Percentiles rank a stretch among this genome's conserved stretches.
Conservation (phyloP, 495 filamentous ascomycete species). For the Podospora didyma region DNA sequence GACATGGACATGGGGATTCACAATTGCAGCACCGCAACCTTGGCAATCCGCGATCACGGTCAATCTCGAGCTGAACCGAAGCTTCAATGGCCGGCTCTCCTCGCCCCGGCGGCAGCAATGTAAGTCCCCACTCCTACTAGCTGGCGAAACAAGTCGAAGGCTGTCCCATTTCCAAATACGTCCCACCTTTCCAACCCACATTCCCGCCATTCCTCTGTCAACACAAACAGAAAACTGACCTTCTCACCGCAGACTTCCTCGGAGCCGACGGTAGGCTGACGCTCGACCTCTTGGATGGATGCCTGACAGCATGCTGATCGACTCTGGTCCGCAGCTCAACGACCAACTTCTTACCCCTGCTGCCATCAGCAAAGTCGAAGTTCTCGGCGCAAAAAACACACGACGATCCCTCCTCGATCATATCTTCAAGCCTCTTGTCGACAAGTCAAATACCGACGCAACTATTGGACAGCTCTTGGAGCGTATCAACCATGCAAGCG, state of each 20-base stretch:
- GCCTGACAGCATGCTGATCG: background rate
- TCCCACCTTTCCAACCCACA: slow-evolving; percentile 1
- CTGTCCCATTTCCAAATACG: background rate
- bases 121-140: no score
- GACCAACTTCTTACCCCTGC: slow-evolving; percentile 67
- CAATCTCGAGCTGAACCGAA: background rate
- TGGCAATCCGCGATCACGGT: background rate
- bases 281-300: background rate
- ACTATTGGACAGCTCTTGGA: slow-evolving; percentile 73
- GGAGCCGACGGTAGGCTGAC: background rate
- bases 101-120: slow-evolving; percentile 14
- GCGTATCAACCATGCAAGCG: slow-evolving; percentile 60
- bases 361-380: slow-evolving; percentile 73
- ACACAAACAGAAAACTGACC: no score
- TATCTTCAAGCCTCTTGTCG: slow-evolving; percentile 73
- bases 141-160: background rate
- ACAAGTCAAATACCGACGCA: slow-evolving; percentile 57
- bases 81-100: slow-evolving; percentile 16
- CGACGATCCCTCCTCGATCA: slow-evolving; percentile 73
- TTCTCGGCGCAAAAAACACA: slow-evolving; percentile 75
- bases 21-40: background rate
- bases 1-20: background rate
- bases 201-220: no score
- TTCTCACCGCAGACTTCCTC: background rate
- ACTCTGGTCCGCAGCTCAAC: slow-evolving; percentile 50